Evolutionary conservation across 164 flowering plant species (phyloP).

Genomic region (Chimonanthus praecox): DNA sequence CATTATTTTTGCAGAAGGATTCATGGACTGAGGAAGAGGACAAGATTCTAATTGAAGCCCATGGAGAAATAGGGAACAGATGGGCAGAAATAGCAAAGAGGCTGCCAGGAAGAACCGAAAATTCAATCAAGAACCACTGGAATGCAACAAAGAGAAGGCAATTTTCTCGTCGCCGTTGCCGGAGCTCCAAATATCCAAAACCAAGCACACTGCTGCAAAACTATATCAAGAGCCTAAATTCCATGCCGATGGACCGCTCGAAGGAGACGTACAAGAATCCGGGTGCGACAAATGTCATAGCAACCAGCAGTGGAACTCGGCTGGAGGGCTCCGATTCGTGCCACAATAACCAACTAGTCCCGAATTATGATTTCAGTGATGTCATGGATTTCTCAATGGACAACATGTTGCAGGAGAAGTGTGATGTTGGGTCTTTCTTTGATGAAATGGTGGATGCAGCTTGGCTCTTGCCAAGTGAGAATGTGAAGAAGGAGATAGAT

Average conservation of each 20-base stretch:
- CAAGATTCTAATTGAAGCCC: constrained; percentile 46
- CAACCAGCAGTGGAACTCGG: background rate
- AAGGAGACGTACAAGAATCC: constrained; percentile 2
- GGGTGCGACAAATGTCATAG: background rate
- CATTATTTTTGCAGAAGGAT: constrained; percentile 47
- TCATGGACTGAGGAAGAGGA: constrained; percentile 83
- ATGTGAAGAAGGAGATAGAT: constrained; percentile 50
- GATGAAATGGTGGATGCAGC: constrained; percentile 28
- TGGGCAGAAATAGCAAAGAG: constrained; percentile 92
- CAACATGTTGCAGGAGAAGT: constrained; percentile 27
- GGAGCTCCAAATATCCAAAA: constrained; percentile 41
- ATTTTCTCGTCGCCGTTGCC: constrained; percentile 46
- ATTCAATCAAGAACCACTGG: constrained; percentile 90
- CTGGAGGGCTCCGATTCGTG: background rate
- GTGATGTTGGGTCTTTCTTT: constrained; percentile 33
- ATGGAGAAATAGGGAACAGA: constrained; percentile 68
- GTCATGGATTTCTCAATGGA: constrained; percentile 35
- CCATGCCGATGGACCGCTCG: constrained; percentile 4
- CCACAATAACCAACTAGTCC: constrained; percentile 19
- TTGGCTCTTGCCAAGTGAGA: constrained; percentile 18
- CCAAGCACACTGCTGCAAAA: constrained; percentile 53
- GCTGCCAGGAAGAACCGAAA: constrained; percentile 79
- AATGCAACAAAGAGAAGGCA: constrained; percentile 83
- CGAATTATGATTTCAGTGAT: constrained; percentile 28
- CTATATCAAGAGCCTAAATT: constrained; percentile 61